Evolutionary conservation across 352 stramenopile species (phyloP).

Genomic region (Pythium coloratum): DNA sequence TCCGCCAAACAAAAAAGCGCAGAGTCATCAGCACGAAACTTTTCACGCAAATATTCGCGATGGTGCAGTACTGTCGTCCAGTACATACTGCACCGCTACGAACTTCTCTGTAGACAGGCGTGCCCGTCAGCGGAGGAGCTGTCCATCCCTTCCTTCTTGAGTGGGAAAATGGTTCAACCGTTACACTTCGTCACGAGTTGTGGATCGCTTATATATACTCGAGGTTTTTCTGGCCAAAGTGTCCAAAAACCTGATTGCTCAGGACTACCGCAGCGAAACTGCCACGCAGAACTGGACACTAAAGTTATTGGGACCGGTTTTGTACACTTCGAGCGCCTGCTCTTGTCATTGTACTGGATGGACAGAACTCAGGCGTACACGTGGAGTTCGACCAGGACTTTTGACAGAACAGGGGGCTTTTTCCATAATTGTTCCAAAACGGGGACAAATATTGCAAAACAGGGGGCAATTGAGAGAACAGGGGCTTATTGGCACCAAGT

Average conservation of each 20-base stretch:
- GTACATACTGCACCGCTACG: no score
- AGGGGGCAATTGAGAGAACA: no score
- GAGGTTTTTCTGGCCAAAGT: neutral
- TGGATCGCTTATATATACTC: neutral
- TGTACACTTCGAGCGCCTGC: neutral
- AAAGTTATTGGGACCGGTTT: neutral
- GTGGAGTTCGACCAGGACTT: neutral
- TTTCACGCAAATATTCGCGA: no score
- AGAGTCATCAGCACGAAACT: no score
- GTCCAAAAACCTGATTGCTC: neutral
- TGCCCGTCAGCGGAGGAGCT: no score
- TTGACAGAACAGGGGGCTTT: no score
- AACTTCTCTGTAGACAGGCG: neutral
- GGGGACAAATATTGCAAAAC: no score
- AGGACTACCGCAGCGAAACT: neutral
- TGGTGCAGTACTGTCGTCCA: no score
- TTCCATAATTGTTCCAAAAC: no score
- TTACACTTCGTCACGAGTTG: neutral
- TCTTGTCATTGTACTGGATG: neutral
- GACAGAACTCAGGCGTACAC: neutral
- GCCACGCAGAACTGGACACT: neutral
- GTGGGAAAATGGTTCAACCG: neutral
- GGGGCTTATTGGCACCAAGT: no score
- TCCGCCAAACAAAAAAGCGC: no score
- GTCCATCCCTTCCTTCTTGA: neutral